Conservation (phyloP, 2,329 filamentous ascomycete species). For the Plectosphaerella cucumerina region DNA sequence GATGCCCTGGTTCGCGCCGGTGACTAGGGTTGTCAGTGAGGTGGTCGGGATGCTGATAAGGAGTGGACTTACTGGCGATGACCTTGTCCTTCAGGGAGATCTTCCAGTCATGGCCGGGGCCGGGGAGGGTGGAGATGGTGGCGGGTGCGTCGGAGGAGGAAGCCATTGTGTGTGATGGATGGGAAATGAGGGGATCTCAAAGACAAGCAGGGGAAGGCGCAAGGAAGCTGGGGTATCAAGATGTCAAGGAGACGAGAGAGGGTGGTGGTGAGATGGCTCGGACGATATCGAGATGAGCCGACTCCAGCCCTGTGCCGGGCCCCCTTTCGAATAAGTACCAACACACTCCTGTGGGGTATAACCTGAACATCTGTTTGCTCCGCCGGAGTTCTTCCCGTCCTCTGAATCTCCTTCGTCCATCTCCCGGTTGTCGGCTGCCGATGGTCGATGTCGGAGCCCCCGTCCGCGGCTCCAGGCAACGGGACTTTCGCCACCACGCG, state of each 20-base stretch:
- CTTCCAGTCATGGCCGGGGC: slow-evolving; percentile 28
- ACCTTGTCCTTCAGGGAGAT: slow-evolving; percentile 30
- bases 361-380: too few species aligned
- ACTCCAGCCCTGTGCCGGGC: too few species aligned
- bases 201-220: background rate
- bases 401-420: too few species aligned
- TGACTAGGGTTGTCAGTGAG: slow-evolving; percentile 27
- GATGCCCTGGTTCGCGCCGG: slow-evolving; percentile 39
- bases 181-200: background rate
- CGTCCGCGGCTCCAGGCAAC: too few species aligned
- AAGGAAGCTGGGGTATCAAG: background rate
- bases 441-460: too few species aligned
- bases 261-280: too few species aligned
- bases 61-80: slow-evolving; percentile 20
- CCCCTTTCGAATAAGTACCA: too few species aligned
- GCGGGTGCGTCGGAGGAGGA: background rate
- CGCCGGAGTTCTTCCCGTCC: too few species aligned
- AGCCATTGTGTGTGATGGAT: background rate
- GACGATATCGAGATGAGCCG: too few species aligned
- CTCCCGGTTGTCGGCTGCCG: too few species aligned
- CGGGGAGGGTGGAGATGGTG: slow-evolving; percentile 27
- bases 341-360: too few species aligned
- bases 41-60: background rate
- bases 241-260: background rate
- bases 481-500: too few species aligned